Evolutionary conservation across 306 rosid genomes (phyloP).

Genomic region (Cucurbita pepo): DNA sequence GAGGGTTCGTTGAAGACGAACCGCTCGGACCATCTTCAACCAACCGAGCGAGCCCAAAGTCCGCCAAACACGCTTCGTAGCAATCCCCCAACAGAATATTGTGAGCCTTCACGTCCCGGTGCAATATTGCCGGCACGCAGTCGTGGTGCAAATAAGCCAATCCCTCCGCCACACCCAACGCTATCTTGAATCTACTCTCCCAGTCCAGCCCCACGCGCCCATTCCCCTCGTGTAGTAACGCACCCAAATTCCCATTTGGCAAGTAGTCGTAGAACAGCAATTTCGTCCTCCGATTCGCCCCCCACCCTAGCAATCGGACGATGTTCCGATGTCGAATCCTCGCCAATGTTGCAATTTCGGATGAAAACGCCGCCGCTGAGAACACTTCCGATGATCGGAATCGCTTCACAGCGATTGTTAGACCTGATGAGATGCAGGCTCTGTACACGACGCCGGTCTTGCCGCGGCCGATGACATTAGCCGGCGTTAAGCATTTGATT

Average conservation of each 20-base stretch:
- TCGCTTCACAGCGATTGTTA: slow-evolving; percentile 48
- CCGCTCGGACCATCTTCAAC: slow-evolving; percentile 42
- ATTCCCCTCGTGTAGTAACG: slow-evolving; percentile 47
- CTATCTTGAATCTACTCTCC: slow-evolving; percentile 84
- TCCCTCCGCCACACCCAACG: slow-evolving; percentile 73
- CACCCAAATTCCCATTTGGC: slow-evolving; percentile 48
- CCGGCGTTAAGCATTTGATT: slow-evolving; percentile 34
- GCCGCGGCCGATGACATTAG: slow-evolving; percentile 59
- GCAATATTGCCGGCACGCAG: slow-evolving; percentile 78
- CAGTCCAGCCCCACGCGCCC: slow-evolving; percentile 53
- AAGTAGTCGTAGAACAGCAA: slow-evolving; percentile 57
- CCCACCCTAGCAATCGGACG: slow-evolving; percentile 79
- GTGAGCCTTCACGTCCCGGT: slow-evolving; percentile 79
- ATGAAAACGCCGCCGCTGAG: slow-evolving; percentile 62
- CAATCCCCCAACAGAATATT: slow-evolving; percentile 63
- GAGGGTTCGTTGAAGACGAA: slow-evolving; percentile 51
- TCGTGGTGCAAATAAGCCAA: slow-evolving; percentile 82
- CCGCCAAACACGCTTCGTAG: slow-evolving; percentile 75
- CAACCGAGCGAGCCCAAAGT: slow-evolving; percentile 75
- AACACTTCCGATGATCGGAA: slow-evolving; percentile 41
- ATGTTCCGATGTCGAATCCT: slow-evolving; percentile 82
- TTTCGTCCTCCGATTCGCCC: slow-evolving; percentile 53
- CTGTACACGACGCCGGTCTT: slow-evolving; percentile 72
- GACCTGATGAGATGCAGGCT: slow-evolving; percentile 31
- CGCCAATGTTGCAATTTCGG: slow-evolving; percentile 75